A percentile compares a stretch with the other conserved stretches of the same genome.
phyloP scores from a whole-genome alignment of 1,139 yeast genomes.

The Pichia sp. region DNA sequence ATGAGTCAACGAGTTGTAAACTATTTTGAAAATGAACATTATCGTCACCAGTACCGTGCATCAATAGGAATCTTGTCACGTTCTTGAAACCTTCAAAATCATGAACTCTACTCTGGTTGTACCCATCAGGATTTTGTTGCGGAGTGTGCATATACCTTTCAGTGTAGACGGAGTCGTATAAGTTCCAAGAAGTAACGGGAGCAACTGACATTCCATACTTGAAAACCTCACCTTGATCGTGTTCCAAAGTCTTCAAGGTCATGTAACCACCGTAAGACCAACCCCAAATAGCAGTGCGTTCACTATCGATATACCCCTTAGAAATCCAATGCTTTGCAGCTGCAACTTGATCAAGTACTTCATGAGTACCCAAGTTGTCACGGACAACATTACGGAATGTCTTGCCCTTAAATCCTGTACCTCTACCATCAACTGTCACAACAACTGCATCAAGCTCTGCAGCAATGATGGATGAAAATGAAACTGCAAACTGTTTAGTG shows the following conservation, averaged over 20 bases:
- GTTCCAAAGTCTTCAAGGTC: conserved; percentile 66
- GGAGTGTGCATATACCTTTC: conserved; percentile 76
- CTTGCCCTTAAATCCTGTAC: conserved; percentile 65
- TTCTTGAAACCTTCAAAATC: conserved; percentile 40
- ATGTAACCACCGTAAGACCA: conserved; percentile 83
- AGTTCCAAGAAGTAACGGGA: conserved; percentile 73
- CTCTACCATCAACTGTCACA: conserved; percentile 78
- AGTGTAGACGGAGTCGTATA: conserved; percentile 71
- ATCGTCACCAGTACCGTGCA: conserved; percentile 82
- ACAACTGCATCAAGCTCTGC: conserved; percentile 65
- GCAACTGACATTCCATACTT: conserved; percentile 73
- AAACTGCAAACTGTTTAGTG: conserved; percentile 41
- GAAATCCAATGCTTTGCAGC: conserved; percentile 57
- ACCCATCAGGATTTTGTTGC: conserved; percentile 52
- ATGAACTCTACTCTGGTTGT: conserved; percentile 45
- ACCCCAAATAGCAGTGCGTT: conserved; percentile 68
- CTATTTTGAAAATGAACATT: conserved; percentile 75
- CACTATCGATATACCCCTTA: conserved; percentile 49
- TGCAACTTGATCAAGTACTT: conserved; percentile 61
- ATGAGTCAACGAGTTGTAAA: conserved; percentile 53
- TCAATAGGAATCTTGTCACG: conserved; percentile 55
- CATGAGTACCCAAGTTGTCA: conserved; percentile 59
- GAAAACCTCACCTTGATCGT: conserved; percentile 53
- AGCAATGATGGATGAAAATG: conserved; percentile 60
- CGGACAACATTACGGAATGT: conserved; percentile 57